A percentile compares a stretch with the other conserved stretches of the same genome.
phyloP scores from a whole-genome alignment of 2,329 filamentous ascomycete genomes.

The Zelopaecilomyces penicillatus region DNA sequence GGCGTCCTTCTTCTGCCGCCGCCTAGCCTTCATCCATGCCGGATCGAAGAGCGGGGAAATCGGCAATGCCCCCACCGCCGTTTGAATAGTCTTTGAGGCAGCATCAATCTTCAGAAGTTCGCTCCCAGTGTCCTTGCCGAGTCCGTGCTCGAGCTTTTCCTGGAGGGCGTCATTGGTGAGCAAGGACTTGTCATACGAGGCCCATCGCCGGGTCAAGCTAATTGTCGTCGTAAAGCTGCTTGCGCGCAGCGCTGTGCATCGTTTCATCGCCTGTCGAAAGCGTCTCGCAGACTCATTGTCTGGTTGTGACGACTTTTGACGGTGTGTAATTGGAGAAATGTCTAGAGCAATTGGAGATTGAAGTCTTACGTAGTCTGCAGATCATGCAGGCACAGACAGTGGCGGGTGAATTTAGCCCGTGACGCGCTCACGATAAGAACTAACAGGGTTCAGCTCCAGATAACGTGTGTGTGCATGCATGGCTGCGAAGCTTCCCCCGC shows the following conservation, averaged over 20 bases:
- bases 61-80: conserved; percentile 38
- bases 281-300: conserved; percentile 13
- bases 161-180: conserved; percentile 22
- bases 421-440: conserved; percentile 7
- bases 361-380: no score
- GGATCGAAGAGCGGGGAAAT: conserved; percentile 48
- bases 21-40: conserved; percentile 35
- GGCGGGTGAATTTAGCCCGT: conserved; percentile 1
- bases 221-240: conserved; percentile 7
- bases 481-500: conserved; percentile 1
- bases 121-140: conserved; percentile 22
- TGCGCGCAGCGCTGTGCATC: conserved; percentile 14
- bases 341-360: no score
- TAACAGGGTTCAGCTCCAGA: not conserved
- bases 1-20: conserved; percentile 32
- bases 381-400: no score
- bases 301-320: not conserved
- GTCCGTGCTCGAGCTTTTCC: conserved; percentile 22
- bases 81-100: conserved; percentile 35
- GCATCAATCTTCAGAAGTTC: conserved; percentile 28
- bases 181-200: conserved; percentile 21
- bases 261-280: conserved; percentile 18
- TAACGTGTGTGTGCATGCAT: not conserved
- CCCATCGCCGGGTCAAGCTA: conserved; percentile 19
- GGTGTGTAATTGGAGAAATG: no score